Evolutionary conservation across 1,284 basidiomycete species (phyloP).

Genomic region (Schizophyllum amplum): DNA sequence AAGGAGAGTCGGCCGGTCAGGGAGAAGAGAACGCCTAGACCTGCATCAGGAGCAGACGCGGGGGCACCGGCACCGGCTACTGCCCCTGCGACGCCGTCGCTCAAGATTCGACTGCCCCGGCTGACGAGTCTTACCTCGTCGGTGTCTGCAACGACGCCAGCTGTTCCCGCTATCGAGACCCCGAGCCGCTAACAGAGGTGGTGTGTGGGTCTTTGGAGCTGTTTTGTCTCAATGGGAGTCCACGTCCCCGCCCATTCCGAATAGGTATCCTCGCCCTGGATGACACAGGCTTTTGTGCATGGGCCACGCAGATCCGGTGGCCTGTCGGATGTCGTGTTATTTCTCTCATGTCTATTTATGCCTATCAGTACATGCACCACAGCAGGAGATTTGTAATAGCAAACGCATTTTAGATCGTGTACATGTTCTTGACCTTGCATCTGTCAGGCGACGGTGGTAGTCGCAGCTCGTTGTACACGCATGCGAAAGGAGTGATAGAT

Average conservation of each 20-base stretch:
- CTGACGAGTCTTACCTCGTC: slow-evolving; percentile 1
- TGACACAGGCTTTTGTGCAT: no score
- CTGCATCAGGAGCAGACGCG: slow-evolving; percentile 3
- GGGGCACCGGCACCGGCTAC: not conserved
- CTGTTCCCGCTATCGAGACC: not conserved
- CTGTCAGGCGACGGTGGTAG: no score
- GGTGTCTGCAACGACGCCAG: not conserved
- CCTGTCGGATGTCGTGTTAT: no score
- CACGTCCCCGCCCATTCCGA: not conserved
- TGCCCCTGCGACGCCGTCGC: slow-evolving; percentile 9
- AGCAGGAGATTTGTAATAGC: not conserved
- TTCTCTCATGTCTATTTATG: not conserved
- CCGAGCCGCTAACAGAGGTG: not conserved
- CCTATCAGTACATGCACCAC: not conserved
- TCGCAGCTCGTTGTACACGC: no score
- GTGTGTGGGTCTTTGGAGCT: not conserved
- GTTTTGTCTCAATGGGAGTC: not conserved
- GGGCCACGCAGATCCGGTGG: no score
- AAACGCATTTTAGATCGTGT: not conserved
- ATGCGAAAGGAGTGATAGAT: no score
- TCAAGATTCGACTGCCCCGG: slow-evolving; percentile 13
- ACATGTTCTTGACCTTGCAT: no score
- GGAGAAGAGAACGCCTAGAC: slow-evolving; percentile 7
- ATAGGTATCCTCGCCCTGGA: no score
- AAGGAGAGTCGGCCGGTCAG: slow-evolving; percentile 9